Evolutionary conservation across 2,329 filamentous ascomycete genomes (phyloP), one percentile per base, ranked within the genome.

Genomic region (Pestalotiopsis sp.): DNA sequence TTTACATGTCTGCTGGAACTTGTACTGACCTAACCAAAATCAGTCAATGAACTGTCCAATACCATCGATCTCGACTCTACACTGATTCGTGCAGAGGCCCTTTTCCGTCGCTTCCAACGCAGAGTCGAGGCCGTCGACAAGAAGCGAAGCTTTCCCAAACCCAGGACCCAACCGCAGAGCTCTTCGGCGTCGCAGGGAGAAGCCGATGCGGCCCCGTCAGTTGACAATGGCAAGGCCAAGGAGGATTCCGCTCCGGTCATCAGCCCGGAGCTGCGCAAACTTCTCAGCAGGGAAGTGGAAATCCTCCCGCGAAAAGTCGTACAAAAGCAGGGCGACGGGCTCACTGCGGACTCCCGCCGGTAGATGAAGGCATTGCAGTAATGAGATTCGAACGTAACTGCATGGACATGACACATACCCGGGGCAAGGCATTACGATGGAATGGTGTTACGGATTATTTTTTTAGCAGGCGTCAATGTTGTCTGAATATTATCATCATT

Each of bases 11-110:
- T 62, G 10, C 17, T 20, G 3, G 30, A 62, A 35, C 4, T 35
- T 59, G 24, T 17, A 35, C 30, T 26, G 2, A 58, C n/a, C 48
- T 26, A 1, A n/a, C 22, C 17, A 5, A 22, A 14, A 2, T 17
- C 65, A 96, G 94, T 99, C 74, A 99, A 99, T 76, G 96, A 99
- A 78, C 88, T 99, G 1, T 97, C 94, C 4, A 92, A 92, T 71
- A 97, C 92, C 1, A 98, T 99, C 76, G 96, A 99, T 73, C 87
- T 99, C 0, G 88, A 94, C 65, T 91, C 91, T 0, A 97, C 94
- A 0, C 87, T 98, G 20, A 89, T 97, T 68, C 89, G 94, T 39
- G 96, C 96, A 11, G 96, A 99, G 80, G 88, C 90, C 0, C 88
- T 99, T 2, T 99, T 97, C 84, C 89, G 89, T 70, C 90, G 92